Evolutionary conservation across 2,329 filamentous ascomycete genomes (phyloP).

Genomic region (Scorias spongiosa): DNA sequence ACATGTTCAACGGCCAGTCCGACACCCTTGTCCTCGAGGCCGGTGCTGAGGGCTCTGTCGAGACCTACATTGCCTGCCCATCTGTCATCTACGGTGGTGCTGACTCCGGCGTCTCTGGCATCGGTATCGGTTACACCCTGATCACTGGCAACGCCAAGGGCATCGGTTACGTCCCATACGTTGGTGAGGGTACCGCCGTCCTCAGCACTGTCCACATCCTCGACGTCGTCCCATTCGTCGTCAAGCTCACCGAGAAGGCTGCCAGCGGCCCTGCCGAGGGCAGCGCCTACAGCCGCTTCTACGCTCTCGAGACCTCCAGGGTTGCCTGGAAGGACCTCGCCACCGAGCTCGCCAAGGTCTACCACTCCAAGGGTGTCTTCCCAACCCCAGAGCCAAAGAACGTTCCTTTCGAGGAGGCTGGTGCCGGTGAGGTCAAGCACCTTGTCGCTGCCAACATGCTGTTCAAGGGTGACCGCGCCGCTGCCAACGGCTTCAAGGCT

Average conservation of each 20-base stretch:
- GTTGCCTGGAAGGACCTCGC: constrained; percentile 2
- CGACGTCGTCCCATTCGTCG: constrained; percentile 1
- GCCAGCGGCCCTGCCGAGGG: constrained; percentile 1
- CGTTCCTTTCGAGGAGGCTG: neutral
- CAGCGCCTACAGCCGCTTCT: constrained; percentile 1
- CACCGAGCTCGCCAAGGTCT: constrained; percentile 1
- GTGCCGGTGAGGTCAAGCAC: neutral
- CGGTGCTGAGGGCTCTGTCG: neutral
- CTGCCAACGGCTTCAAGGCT: neutral
- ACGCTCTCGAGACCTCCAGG: constrained; percentile 1
- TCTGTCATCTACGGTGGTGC: constrained; percentile 2
- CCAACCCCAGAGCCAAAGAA: neutral
- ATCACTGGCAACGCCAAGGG: constrained; percentile 1
- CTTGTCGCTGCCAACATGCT: neutral
- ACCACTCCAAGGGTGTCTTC: neutral
- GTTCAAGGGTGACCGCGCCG: neutral
- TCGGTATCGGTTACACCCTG: constrained; percentile 1
- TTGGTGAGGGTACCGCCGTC: constrained; percentile 1
- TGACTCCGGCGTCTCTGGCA: neutral
- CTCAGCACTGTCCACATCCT: constrained; percentile 2
- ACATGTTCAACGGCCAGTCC: constrained; percentile 5
- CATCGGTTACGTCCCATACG: constrained; percentile 3
- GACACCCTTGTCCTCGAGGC: constrained; percentile 3
- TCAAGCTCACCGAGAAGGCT: constrained; percentile 1
- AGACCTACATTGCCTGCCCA: constrained; percentile 2